A percentile compares a stretch with the other conserved stretches of the same genome.
phyloP scores from a whole-genome alignment of 2,329 filamentous ascomycete genomes.

The Curvularia sp. region DNA sequence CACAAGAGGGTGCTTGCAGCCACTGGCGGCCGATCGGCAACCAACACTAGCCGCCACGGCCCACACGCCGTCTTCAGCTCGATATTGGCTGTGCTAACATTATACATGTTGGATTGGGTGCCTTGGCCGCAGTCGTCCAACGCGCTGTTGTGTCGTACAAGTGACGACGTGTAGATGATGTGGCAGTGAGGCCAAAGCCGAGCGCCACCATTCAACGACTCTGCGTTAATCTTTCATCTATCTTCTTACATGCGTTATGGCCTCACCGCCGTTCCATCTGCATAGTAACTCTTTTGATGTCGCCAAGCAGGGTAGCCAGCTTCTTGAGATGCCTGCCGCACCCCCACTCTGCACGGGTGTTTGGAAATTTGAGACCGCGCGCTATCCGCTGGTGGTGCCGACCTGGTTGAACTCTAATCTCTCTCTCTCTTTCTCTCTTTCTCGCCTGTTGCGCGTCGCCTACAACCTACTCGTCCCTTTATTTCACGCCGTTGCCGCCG shows the following conservation, averaged over 20 bases:
- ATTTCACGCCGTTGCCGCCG: conserved; percentile 5
- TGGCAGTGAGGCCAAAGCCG: background rate
- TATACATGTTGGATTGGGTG: background rate
- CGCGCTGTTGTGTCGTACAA: background rate
- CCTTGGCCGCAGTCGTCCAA: background rate
- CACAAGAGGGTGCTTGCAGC: background rate
- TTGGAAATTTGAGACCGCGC: conserved; percentile 3
- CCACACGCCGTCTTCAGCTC: background rate
- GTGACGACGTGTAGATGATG: background rate
- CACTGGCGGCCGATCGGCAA: conserved; percentile 8
- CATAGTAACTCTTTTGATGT: background rate
- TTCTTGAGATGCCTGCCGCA: conserved; percentile 1
- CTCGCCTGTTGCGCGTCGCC: conserved; percentile 6
- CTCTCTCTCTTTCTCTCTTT: background rate
- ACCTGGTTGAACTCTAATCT: background rate
- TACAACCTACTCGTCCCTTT: background rate
- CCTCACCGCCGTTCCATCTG: conserved; percentile 4
- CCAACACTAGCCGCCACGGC: background rate
- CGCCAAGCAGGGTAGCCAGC: background rate
- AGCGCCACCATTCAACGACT: background rate
- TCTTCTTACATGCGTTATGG: background rate
- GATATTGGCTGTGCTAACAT: background rate
- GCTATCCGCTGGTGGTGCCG: background rate
- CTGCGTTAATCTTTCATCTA: background rate
- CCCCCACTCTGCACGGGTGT: background rate